Conservation (phyloP, 345 rosid species). For the Lepidium sativum region DNA sequence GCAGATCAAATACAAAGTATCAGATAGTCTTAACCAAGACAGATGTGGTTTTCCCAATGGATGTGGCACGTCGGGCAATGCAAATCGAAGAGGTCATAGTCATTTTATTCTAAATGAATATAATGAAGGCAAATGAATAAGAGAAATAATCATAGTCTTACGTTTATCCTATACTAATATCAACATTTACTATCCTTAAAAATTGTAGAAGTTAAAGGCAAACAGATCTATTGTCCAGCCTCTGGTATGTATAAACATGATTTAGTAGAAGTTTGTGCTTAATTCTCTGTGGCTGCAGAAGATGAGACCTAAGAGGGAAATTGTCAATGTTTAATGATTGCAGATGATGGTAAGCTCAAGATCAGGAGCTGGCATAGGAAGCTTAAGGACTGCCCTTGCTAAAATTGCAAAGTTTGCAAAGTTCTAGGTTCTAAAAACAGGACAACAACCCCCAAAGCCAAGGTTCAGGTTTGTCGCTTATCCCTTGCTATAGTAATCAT, state of each 20-base stretch:
- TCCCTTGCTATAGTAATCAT: not conserved
- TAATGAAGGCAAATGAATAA: not conserved
- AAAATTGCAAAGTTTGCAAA: conserved; percentile 74
- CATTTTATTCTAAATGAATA: not conserved
- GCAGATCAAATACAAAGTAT: conserved; percentile 81
- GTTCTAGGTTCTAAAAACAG: conserved; percentile 24
- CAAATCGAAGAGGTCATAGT: conserved; percentile 88
- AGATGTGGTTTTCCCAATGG: conserved; percentile 76
- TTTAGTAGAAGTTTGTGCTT: not conserved
- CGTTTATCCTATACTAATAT: too few species aligned
- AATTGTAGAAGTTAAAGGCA: conserved; percentile 71
- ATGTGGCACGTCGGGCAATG: conserved; percentile 94
- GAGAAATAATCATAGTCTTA: not conserved
- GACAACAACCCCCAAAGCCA: not conserved
- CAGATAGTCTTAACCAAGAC: conserved; percentile 95
- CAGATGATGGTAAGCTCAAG: conserved; percentile 94
- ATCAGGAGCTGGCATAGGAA: conserved; percentile 86
- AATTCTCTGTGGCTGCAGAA: not conserved
- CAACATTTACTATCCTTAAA: not conserved
- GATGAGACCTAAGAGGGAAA: not conserved
- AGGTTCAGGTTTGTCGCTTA: not conserved
- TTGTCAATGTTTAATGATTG: conserved; percentile 4
- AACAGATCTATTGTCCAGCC: conserved; percentile 75
- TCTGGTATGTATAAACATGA: conserved; percentile 49
- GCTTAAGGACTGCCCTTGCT: conserved; percentile 70